Evolutionary conservation across 2,329 filamentous ascomycete species (phyloP).

Genomic region (Aureobasidium sp.): DNA sequence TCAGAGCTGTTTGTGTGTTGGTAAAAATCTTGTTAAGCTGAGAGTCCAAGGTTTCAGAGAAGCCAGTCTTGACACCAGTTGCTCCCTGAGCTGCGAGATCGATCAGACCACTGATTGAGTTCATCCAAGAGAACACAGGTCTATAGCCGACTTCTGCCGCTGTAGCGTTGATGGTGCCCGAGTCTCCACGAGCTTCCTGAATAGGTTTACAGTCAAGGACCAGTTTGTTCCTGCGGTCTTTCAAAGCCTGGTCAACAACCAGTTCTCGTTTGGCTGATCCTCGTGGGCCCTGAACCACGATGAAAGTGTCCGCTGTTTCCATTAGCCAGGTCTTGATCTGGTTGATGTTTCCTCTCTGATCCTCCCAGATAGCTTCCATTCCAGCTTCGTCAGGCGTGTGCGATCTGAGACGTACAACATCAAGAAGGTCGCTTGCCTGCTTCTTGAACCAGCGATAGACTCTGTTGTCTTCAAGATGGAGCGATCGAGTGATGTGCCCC

Average conservation of each 20-base stretch:
- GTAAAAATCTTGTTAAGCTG: constrained; percentile 86
- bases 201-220: constrained; percentile 91
- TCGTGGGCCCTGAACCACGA: constrained; percentile 85
- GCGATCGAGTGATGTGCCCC: constrained; percentile 70
- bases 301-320: constrained; percentile 85
- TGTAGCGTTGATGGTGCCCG: constrained; percentile 72
- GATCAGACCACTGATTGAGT: constrained; percentile 84
- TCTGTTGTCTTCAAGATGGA: constrained; percentile 65
- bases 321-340: constrained; percentile 79
- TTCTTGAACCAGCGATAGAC: constrained; percentile 75
- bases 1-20: constrained; percentile 72
- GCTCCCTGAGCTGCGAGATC: constrained; percentile 91
- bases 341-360: constrained; percentile 73
- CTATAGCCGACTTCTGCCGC: constrained; percentile 81
- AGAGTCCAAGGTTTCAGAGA: constrained; percentile 84
- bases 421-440: constrained; percentile 57
- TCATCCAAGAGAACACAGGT: constrained; percentile 94
- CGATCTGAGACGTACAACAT: constrained; percentile 41
- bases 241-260: constrained; percentile 75
- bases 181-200: constrained; percentile 82
- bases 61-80: constrained; percentile 88
- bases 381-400: constrained; percentile 58
- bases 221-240: constrained; percentile 65
- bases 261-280: constrained; percentile 88
- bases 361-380: constrained; percentile 78